phyloP scores from a whole-genome alignment of 345 rosid species.

The Viola odorata region DNA sequence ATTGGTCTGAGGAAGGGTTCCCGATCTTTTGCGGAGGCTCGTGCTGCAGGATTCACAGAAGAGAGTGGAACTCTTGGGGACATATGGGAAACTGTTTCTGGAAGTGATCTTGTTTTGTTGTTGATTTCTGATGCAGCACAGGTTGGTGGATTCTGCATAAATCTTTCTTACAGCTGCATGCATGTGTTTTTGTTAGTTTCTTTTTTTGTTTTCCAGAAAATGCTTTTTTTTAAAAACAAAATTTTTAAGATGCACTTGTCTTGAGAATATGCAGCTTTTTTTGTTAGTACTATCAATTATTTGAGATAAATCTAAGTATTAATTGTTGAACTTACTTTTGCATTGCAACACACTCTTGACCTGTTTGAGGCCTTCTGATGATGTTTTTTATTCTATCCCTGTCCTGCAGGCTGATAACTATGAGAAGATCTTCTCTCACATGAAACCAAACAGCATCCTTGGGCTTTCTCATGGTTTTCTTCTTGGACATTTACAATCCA shows the following conservation, averaged over 20 bases:
- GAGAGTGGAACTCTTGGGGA: slow-evolving; percentile 87
- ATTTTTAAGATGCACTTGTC: too few relatives aligned
- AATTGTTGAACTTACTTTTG: too few relatives aligned
- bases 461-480: slow-evolving; percentile 95
- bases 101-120: slow-evolving; percentile 83
- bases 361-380: background rate
- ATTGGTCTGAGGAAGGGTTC: slow-evolving; percentile 94
- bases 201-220: too few relatives aligned
- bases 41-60: slow-evolving; percentile 80
- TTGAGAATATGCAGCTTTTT: too few relatives aligned
- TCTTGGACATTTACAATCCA: slow-evolving; percentile 74
- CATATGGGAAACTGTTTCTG: slow-evolving; percentile 78
- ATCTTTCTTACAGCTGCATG: too few relatives aligned
- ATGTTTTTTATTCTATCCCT: background rate
- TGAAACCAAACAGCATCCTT: slow-evolving; percentile 93
- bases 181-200: too few relatives aligned
- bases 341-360: background rate
- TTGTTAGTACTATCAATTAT: too few relatives aligned
- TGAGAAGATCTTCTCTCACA: slow-evolving; percentile 71
- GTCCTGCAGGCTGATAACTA: slow-evolving; percentile 68
- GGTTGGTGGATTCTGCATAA: slow-evolving; percentile 30
- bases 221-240: too few relatives aligned
- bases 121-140: slow-evolving; percentile 96
- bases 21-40: slow-evolving; percentile 82
- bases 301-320: too few relatives aligned